A percentile compares a stretch with the other conserved stretches of the same genome.
phyloP scores from a whole-genome alignment of 257 asterid genomes.

The Phtheirospermum japonicum region DNA sequence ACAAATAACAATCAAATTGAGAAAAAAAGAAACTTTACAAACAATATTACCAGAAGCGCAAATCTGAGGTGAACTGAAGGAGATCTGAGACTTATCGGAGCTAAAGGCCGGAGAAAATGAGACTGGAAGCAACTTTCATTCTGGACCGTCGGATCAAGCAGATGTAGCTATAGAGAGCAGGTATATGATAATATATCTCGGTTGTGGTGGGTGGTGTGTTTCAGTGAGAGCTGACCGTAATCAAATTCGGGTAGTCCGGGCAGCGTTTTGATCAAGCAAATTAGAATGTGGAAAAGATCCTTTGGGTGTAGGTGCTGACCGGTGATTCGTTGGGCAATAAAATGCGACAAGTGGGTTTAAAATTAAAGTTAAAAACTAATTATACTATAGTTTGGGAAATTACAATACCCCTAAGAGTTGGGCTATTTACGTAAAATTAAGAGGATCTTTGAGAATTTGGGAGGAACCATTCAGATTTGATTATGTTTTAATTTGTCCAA shows the following conservation, averaged over 20 bases:
- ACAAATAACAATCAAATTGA: background rate
- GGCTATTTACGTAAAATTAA: too few relatives aligned
- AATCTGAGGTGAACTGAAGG: slow-evolving; percentile 34
- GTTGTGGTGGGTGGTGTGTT: slow-evolving; percentile 14
- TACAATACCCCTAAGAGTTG: too few relatives aligned
- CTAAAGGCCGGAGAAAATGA: slow-evolving; percentile 28
- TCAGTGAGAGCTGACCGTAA: slow-evolving; percentile 34
- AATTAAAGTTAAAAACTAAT: too few relatives aligned
- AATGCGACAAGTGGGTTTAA: background rate
- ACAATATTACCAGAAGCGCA: slow-evolving; percentile 30
- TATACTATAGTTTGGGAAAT: too few relatives aligned
- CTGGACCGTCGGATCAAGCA: slow-evolving; percentile 45
- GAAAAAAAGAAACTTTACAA: background rate
- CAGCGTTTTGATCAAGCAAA: slow-evolving; percentile 30
- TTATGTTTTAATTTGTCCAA: too few relatives aligned
- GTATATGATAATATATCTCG: background rate
- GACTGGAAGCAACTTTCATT: slow-evolving; percentile 31
- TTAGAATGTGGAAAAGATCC: background rate
- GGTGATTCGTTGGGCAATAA: slow-evolving; percentile 10
- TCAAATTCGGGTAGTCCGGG: slow-evolving; percentile 37
- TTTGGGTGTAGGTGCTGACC: slow-evolving; percentile 21
- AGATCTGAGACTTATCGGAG: slow-evolving; percentile 30
- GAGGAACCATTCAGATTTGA: too few relatives aligned
- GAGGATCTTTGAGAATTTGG: too few relatives aligned
- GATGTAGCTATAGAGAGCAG: slow-evolving; percentile 26